Conservation (phyloP, 2,329 filamentous ascomycete genomes). For the Arthrobotrys sphaeroides region DNA sequence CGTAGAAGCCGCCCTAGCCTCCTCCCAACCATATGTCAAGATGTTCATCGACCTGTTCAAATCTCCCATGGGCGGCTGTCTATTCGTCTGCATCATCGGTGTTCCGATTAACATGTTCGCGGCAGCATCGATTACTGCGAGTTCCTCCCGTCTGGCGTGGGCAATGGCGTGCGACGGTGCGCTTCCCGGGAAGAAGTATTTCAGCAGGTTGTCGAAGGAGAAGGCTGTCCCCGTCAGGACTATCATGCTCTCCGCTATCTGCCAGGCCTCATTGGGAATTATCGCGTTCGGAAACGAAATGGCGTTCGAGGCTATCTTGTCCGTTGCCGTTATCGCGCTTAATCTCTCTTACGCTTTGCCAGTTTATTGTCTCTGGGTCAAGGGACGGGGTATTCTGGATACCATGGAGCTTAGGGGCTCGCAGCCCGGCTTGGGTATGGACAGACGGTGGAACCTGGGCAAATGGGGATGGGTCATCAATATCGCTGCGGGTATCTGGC, state of each 20-base stretch:
- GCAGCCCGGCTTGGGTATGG: constrained; percentile 23
- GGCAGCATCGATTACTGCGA: constrained; percentile 47
- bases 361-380: constrained; percentile 41
- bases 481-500: constrained; percentile 44
- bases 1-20: constrained; percentile 44
- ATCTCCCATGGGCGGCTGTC: constrained; percentile 34
- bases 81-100: constrained; percentile 51
- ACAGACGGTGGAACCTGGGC: constrained; percentile 49
- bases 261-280: constrained; percentile 37
- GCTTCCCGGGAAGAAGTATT: constrained; percentile 41
- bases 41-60: constrained; percentile 54
- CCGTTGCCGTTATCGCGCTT: constrained; percentile 47
- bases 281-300: constrained; percentile 51
- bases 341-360: constrained; percentile 51
- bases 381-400: constrained; percentile 42
- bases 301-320: constrained; percentile 51
- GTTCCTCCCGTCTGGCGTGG: constrained; percentile 51
- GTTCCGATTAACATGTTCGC: constrained; percentile 53
- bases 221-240: constrained; percentile 37
- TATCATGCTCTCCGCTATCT: constrained; percentile 44
- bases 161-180: constrained; percentile 53
- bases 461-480: constrained; percentile 49
- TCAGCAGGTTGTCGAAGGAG: constrained; percentile 34
- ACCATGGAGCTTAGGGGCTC: constrained; percentile 35
- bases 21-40: constrained; percentile 47